These are phyloP conservation scores for Blastomyces emzantsi DNA, from an alignment of 2,329 filamentous ascomycete species.

Conservation along the genomic window DNA sequence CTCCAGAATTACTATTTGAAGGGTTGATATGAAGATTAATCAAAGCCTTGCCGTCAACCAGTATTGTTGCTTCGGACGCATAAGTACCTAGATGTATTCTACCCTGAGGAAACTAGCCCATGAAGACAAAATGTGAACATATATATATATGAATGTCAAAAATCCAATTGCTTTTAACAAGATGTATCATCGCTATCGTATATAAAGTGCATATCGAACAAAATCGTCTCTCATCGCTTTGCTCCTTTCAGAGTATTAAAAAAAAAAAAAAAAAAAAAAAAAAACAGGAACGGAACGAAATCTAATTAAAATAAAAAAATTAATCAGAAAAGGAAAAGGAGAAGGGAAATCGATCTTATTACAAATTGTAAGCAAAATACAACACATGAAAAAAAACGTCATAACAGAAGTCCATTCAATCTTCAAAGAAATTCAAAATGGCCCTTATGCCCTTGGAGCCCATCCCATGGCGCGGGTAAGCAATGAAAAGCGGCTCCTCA, in stretches of 20 bases:
- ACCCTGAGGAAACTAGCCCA: not conserved
- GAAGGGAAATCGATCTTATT: not conserved
- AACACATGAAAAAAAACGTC: not conserved
- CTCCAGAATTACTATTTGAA: not conserved
- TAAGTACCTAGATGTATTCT: not conserved
- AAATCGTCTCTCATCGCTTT: not conserved
- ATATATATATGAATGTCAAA: not conserved
- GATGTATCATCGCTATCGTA: not conserved
- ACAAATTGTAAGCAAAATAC: not conserved
- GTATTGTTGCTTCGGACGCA: not conserved
- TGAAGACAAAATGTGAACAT: not conserved
- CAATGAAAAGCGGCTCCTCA: constrained; percentile 80
- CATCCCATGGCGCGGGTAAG: constrained; percentile 78
- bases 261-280: not conserved
- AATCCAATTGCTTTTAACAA: not conserved
- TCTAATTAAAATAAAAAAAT: too few relatives aligned
- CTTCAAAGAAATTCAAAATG: constrained; percentile 86
- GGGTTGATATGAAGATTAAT: not conserved
- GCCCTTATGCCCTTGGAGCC: constrained; percentile 73
- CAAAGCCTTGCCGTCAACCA: not conserved
- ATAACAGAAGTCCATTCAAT: constrained; percentile 21
- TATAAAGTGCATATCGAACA: not conserved
- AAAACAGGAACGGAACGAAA: not conserved
- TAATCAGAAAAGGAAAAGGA: too few relatives aligned
- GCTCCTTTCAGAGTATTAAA: not conserved